Evolutionary conservation across 2,329 filamentous ascomycete species (phyloP).

Genomic region (Botrytis galanthina): DNA sequence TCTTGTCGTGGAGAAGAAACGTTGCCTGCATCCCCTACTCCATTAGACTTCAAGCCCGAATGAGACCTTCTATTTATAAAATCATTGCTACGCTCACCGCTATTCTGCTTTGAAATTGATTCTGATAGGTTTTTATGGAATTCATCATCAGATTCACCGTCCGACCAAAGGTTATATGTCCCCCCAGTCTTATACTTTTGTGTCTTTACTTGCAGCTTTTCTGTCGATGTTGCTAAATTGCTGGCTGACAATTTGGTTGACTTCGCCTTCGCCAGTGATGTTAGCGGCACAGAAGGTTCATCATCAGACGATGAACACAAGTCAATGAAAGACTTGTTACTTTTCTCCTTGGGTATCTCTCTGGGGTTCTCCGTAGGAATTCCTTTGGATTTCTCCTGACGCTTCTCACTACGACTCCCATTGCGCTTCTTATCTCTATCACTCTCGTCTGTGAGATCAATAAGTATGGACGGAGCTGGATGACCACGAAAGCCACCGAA

Average conservation of each 20-base stretch:
- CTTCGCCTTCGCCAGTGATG: not conserved
- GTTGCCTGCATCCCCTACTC: not conserved
- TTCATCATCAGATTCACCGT: not conserved
- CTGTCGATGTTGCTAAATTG: too few relatives aligned
- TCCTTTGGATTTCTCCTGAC: not conserved
- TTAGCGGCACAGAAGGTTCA: not conserved
- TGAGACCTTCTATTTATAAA: not conserved
- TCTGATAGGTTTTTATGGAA: not conserved
- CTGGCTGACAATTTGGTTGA: not conserved
- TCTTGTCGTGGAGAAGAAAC: not conserved
- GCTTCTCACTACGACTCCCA: not conserved
- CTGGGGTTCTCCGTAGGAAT: not conserved
- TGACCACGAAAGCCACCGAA: not conserved
- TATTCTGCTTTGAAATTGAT: not conserved
- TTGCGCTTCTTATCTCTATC: not conserved
- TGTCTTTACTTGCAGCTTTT: not conserved
- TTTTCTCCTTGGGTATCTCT: not conserved
- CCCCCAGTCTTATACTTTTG: not conserved
- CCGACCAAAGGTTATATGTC: conserved; percentile 8
- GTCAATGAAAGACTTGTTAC: not conserved
- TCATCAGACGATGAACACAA: conserved; percentile 1
- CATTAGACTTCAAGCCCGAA: not conserved
- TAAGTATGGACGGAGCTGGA: not conserved
- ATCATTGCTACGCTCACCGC: not conserved
- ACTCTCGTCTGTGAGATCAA: not conserved